These are phyloP conservation scores for Spirogloea muscicola DNA, from an alignment of 139 green algal genomes.

Conservation along the genomic window DNA sequence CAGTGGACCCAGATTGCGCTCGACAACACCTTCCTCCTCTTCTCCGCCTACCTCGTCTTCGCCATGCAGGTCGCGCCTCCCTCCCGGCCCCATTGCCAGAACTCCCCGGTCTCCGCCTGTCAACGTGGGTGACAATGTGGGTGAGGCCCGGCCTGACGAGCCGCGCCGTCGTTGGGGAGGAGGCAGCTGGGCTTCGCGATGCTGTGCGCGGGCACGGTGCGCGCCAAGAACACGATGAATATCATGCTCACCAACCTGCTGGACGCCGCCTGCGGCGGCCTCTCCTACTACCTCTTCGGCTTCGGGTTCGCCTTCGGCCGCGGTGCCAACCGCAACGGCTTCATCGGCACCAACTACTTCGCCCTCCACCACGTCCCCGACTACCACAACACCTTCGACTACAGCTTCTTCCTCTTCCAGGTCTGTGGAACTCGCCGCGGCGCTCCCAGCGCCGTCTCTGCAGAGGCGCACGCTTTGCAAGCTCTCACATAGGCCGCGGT, in stretches of 20 bases:
- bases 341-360: conserved; percentile 59
- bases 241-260: conserved; percentile 84
- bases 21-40: conserved; percentile 57
- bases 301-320: conserved; percentile 67
- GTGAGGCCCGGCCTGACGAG: too few relatives aligned
- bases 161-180: too few relatives aligned
- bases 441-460: background rate
- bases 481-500: background rate
- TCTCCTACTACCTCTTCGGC: conserved; percentile 63
- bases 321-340: conserved; percentile 46
- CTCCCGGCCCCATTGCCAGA: too few relatives aligned
- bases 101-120: too few relatives aligned
- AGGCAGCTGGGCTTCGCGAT: conserved; percentile 87
- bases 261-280: conserved; percentile 65
- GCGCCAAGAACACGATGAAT: conserved; percentile 86
- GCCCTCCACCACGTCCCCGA: conserved; percentile 36
- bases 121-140: too few relatives aligned
- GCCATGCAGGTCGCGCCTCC: conserved; percentile 83
- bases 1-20: conserved; percentile 32
- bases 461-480: background rate
- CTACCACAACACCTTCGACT: conserved; percentile 26
- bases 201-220: conserved; percentile 77
- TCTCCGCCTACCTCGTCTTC: conserved; percentile 71
- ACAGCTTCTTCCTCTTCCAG: conserved; percentile 34
- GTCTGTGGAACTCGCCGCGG: background rate